Conservation (phyloP, 495 filamentous ascomycete genomes). For the Tuber indicum region DNA sequence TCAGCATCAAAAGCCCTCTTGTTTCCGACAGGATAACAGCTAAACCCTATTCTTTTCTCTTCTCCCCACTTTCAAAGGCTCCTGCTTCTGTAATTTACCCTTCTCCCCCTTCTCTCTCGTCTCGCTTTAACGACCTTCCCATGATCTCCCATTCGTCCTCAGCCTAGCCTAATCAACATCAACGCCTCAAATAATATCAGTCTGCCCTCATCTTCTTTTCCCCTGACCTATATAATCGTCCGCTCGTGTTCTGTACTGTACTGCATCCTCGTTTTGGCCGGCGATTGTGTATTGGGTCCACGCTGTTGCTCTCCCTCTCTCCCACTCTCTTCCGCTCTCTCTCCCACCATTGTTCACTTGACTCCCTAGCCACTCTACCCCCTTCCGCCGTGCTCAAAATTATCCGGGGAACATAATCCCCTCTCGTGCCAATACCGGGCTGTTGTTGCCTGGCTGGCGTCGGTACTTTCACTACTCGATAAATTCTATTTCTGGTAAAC, state of each 20-base stretch:
- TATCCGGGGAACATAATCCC: neutral
- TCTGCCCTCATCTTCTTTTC: neutral
- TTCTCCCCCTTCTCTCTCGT: neutral
- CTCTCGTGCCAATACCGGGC: neutral
- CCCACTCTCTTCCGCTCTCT: neutral
- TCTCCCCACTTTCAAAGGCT: neutral
- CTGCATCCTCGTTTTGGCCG: neutral
- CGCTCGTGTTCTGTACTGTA: neutral
- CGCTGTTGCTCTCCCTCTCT: neutral
- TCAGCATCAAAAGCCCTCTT: neutral
- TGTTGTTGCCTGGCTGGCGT: neutral
- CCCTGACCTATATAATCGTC: neutral
- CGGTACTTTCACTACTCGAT: neutral
- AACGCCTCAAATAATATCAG: neutral
- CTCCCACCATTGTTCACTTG: neutral
- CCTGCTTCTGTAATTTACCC: neutral
- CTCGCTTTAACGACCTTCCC: neutral
- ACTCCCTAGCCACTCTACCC: constrained; percentile 6
- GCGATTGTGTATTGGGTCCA: neutral
- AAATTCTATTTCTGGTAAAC: neutral
- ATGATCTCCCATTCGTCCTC: neutral
- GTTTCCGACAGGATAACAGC: neutral
- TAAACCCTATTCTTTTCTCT: neutral
- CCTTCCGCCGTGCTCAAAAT: constrained; percentile 18
- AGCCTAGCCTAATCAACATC: neutral